Base-by-base conservation (phyloP, 768 basidiomycete species). In the Heimioporus sp. region DNA sequence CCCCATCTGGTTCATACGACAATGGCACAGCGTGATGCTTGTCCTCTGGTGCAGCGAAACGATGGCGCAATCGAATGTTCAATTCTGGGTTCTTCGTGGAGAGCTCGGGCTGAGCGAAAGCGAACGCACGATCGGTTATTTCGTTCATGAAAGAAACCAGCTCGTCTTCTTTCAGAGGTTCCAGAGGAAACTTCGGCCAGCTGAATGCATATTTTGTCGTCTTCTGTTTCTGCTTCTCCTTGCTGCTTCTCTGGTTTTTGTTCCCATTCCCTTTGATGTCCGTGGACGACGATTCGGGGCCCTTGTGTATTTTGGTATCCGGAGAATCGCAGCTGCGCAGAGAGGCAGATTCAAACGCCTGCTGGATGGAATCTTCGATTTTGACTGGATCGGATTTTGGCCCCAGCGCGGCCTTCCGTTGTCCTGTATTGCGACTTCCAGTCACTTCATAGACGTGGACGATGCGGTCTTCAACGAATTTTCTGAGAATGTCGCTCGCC, bases 21-120 rank as follows among this genome's bases (percentile, higher is more conserved):
- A 75, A 76, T 74, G 21, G 45, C 10, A 47, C 28, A 2, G 46
- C 19, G n/a, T 38, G 41, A 11, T 45, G 2, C 17, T 52, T 51
- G 46, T 39, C 46, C 9, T 21, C 13, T 2, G 42, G 54, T 7
- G 46, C 17, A 5, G 54, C 50, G 16, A 55, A 51, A 5, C 54
- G 46, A 44, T 55, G 24, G 3, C 10, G 34, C 12, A 34, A 34
- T 5, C 7, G 20, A 3, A 2, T 20, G 13, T 1, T 6, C 8
- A 2, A 45, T 20, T 16, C 11, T 11, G 21, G 21, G 21, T 24
- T 24, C 21, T 24, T 24, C 21, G 21, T 5, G 21, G 21, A 3
- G 21, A 24, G 21, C 5, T 24, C 21, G 0, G 34, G 4, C 32
- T 20, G 20, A 0, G 48, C 36, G 24, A 34, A 35, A 0, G 11